Evolutionary conservation across 2,329 filamentous ascomycete species (phyloP), one percentile per base, ranked within the genome.

Genomic region (Tolypocladium endophyticum): DNA sequence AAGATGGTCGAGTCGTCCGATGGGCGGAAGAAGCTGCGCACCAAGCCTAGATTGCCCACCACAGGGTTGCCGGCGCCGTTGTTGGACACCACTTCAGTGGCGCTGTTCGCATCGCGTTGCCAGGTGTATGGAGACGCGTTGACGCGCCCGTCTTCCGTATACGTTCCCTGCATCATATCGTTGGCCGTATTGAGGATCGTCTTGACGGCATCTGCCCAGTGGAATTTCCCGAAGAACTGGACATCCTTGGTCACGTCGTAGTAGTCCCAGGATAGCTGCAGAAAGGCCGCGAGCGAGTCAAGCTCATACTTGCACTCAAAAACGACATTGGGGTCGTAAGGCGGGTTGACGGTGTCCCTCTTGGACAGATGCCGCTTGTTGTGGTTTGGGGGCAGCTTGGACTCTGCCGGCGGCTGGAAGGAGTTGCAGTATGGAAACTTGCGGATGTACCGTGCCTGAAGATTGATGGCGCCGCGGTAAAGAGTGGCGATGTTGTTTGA

Each of bases 231-330:
- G 71, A 95, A 96, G 61, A 90, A 91, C 59, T 81, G 82, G 0
- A 79, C 82, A 43, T 92, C 92, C 0, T 80, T 80, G 0, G 91
- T 96, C 61, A 83, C 81, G 28, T 84, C 79, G 74, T 89, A 84
- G 76, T 96, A 97, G 68, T 94, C 85, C 63, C 90, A 89, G 1
- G 85, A 87, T 6, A 97, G 79, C 50, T 90, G 85, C 9, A 97
- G 79, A 72, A 97, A 97, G 36, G 91, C 87, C 0, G 92, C 91
- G 1, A 97, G 81, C 14, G 89, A 93, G 76, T 97, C 92, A 54
- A 97, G 85, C 75, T 97, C 93, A 73, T 94, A 97, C 73, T 97
- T 97, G 81, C 93, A 97, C 73, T 97, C 93, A 69, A 94, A 97
- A 0, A 96, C 92, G 43, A 86, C 80, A 2, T 79, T 78, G 1